A percentile compares a stretch with the other conserved stretches of the same genome.
Conservation (phyloP, 345 rosid species). For the Moringa oleifera region DNA sequence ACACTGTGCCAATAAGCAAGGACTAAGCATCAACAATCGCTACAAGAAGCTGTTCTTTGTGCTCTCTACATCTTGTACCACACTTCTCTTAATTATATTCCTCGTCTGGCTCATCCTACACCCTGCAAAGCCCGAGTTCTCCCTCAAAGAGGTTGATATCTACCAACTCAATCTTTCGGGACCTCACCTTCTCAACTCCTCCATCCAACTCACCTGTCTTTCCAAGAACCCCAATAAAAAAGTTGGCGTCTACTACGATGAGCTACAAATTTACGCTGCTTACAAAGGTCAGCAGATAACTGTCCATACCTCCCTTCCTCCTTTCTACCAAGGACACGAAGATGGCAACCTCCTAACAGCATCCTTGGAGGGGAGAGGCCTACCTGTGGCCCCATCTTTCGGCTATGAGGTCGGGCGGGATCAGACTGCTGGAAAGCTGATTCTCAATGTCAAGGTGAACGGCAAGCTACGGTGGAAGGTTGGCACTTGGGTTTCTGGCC, state of each 20-base stretch:
- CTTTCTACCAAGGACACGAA: conserved; percentile 72
- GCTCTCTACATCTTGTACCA: conserved; percentile 42
- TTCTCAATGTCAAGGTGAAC: conserved; percentile 45
- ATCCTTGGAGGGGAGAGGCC: conserved; percentile 48
- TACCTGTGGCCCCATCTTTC: conserved; percentile 63
- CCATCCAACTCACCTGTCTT: conserved; percentile 59
- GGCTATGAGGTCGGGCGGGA: conserved; percentile 60
- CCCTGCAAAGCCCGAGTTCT: conserved; percentile 67
- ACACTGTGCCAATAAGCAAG: conserved; percentile 57
- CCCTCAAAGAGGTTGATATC: conserved; percentile 55
- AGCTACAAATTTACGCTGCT: conserved; percentile 49
- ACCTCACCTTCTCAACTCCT: conserved; percentile 77
- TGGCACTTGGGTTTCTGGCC: conserved; percentile 83
- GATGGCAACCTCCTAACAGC: conserved; percentile 61
- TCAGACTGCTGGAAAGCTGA: conserved; percentile 46
- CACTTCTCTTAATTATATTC: conserved; percentile 46
- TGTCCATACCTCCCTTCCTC: conserved; percentile 43
- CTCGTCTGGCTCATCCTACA: conserved; percentile 68
- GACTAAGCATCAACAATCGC: conserved; percentile 28
- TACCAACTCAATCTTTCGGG: conserved; percentile 61
- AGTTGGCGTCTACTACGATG: conserved; percentile 81
- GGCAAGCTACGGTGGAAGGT: conserved; percentile 82
- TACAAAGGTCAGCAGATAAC: conserved; percentile 87
- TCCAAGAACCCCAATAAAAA: conserved; percentile 63
- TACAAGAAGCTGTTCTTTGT: conserved; percentile 55